A percentile compares a stretch with the other conserved stretches of the same genome.
phyloP scores from a whole-genome alignment of 2,329 filamentous ascomycete genomes.

The Beauveria pseudobassiana region DNA sequence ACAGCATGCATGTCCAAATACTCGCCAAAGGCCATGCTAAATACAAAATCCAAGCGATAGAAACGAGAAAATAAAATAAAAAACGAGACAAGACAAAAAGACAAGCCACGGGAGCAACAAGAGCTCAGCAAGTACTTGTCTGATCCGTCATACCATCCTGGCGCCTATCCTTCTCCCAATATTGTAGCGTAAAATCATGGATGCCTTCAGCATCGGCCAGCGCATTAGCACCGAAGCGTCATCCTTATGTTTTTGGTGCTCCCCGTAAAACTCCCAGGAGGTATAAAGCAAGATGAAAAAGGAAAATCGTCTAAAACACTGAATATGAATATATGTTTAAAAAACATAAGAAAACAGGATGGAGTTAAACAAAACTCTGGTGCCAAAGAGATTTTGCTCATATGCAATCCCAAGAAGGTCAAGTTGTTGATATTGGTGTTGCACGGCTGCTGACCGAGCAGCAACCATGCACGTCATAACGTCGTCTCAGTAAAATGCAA shows the following conservation, averaged over 20 bases:
- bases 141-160: neutral
- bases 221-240: constrained; percentile 10
- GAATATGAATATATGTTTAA: neutral
- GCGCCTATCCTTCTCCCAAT: constrained; percentile 2
- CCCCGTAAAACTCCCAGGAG: constrained; percentile 6
- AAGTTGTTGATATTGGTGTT: neutral
- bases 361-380: constrained; percentile 9
- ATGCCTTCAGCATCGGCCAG: constrained; percentile 9
- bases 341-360: constrained; percentile 3
- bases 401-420: constrained; percentile 10
- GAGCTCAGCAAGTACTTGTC: neutral
- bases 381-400: constrained; percentile 9
- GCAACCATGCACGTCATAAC: constrained; percentile 7
- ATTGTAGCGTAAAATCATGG: constrained; percentile 4
- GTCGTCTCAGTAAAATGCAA: neutral
- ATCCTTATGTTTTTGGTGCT: constrained; percentile 3
- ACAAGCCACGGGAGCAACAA: no score
- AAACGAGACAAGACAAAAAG: neutral
- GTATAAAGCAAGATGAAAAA: constrained; percentile 3
- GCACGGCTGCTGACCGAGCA: constrained; percentile 5
- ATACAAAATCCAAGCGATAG: neutral
- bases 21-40: neutral
- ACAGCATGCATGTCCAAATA: neutral
- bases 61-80: neutral
- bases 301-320: constrained; percentile 1